Evolutionary conservation across 1,284 basidiomycete species (phyloP).

Genomic region (Meira nashicola): DNA sequence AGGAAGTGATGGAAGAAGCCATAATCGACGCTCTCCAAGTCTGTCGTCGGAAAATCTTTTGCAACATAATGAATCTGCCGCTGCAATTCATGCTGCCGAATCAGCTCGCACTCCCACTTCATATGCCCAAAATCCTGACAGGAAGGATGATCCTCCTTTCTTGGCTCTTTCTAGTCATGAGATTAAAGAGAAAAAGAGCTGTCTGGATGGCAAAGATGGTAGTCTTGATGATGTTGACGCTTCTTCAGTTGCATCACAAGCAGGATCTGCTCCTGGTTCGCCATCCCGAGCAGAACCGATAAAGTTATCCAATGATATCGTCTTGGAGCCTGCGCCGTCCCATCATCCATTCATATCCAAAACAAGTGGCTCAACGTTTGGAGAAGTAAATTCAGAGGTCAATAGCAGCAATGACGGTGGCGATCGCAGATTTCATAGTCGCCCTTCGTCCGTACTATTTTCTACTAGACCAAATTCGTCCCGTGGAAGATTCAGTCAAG

Average conservation of each 20-base stretch:
- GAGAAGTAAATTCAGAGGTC: background rate
- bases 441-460: constrained; percentile 21
- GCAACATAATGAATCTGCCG: background rate
- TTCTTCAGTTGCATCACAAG: constrained; percentile 46
- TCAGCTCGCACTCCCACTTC: constrained; percentile 29
- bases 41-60: background rate
- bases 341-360: too few relatives aligned
- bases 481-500: background rate
- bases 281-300: constrained; percentile 15
- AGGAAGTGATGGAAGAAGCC: background rate
- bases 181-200: constrained; percentile 9
- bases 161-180: constrained; percentile 24
- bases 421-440: constrained; percentile 17
- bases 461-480: constrained; percentile 13
- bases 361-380: too few relatives aligned
- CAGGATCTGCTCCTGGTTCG: constrained; percentile 43
- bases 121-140: constrained; percentile 19
- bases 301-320: background rate
- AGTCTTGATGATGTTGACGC: constrained; percentile 32
- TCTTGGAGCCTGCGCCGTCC: constrained; percentile 1
- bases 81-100: constrained; percentile 3
- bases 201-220: constrained; percentile 25
- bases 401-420: background rate
- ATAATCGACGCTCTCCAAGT: background rate
- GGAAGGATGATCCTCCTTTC: constrained; percentile 26